Conservation (phyloP, 345 rosid species). For the Dipteronia sinensis region DNA sequence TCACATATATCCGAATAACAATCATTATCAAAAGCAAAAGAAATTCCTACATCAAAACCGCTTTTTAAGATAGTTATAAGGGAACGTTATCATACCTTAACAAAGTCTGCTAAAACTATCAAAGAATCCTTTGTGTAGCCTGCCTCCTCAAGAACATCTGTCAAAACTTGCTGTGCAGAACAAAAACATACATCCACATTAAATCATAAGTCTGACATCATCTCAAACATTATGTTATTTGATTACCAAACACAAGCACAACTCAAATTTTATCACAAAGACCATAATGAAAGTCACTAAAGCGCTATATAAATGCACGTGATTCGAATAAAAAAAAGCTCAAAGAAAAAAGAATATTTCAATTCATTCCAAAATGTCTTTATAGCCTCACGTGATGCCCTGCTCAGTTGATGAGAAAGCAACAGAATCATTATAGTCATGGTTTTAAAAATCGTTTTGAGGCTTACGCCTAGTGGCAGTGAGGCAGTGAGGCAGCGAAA, state of each 20-base stretch:
- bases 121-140: conserved; percentile 65
- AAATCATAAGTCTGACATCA: not conserved
- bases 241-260: not conserved
- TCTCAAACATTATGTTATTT: not conserved
- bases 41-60: not conserved
- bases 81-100: conserved; percentile 46
- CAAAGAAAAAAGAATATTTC: not conserved
- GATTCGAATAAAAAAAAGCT: not conserved
- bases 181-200: conserved; percentile 11
- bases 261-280: not conserved
- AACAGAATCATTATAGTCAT: not conserved
- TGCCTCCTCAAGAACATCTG: conserved; percentile 71
- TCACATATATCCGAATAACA: not conserved
- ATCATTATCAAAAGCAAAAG: not conserved
- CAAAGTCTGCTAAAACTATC: conserved; percentile 60
- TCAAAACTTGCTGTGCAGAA: conserved; percentile 68
- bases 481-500: too few species aligned
- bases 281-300: not conserved
- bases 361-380: not conserved
- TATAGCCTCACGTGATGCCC: not conserved
- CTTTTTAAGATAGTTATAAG: not conserved
- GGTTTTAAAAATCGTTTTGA: too few species aligned
- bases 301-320: not conserved
- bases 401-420: not conserved
- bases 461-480: too few species aligned